phyloP scores from a whole-genome alignment of 129 eudicot species.

The Lactuca sativa region DNA sequence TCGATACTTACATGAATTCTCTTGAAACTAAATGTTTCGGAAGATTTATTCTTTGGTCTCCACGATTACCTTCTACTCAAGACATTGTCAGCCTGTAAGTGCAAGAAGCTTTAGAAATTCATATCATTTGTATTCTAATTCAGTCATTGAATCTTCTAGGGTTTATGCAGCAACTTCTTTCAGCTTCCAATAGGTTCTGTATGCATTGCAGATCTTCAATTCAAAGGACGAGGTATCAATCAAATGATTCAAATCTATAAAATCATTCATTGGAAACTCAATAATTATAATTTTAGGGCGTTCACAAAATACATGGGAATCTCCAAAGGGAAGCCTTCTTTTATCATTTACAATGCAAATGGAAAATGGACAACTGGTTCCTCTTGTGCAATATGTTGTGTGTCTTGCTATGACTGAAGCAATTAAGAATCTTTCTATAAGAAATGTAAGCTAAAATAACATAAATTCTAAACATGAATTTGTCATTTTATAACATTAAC shows the following conservation, averaged over 20 bases:
- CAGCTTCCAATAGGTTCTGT: slow-evolving; percentile 72
- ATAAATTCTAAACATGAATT: background rate
- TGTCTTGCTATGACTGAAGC: slow-evolving; percentile 83
- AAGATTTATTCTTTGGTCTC: slow-evolving; percentile 66
- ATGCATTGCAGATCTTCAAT: slow-evolving; percentile 80
- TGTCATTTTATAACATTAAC: slow-evolving; percentile 9
- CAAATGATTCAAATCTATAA: no score
- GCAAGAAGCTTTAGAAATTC: background rate
- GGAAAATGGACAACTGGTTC: slow-evolving; percentile 82
- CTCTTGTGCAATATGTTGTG: slow-evolving; percentile 76
- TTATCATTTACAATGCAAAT: slow-evolving; percentile 73
- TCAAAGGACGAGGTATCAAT: slow-evolving; percentile 77
- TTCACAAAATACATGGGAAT: slow-evolving; percentile 77
- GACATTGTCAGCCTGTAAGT: slow-evolving; percentile 71
- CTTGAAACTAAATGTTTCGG: slow-evolving; percentile 56
- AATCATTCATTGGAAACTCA: background rate
- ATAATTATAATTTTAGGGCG: slow-evolving; percentile 46
- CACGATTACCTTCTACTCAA: slow-evolving; percentile 66
- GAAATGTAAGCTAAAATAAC: slow-evolving; percentile 43
- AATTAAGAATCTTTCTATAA: slow-evolving; percentile 49
- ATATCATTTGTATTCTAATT: slow-evolving; percentile 2
- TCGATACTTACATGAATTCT: slow-evolving; percentile 38
- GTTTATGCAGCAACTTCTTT: slow-evolving; percentile 50
- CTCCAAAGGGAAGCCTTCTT: slow-evolving; percentile 77
- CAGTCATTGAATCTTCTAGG: slow-evolving; percentile 9